Percentiles rank a stretch among this genome's conserved stretches.
phyloP scores from a whole-genome alignment of 139 green algal genomes.

The Mesostigma viride region DNA sequence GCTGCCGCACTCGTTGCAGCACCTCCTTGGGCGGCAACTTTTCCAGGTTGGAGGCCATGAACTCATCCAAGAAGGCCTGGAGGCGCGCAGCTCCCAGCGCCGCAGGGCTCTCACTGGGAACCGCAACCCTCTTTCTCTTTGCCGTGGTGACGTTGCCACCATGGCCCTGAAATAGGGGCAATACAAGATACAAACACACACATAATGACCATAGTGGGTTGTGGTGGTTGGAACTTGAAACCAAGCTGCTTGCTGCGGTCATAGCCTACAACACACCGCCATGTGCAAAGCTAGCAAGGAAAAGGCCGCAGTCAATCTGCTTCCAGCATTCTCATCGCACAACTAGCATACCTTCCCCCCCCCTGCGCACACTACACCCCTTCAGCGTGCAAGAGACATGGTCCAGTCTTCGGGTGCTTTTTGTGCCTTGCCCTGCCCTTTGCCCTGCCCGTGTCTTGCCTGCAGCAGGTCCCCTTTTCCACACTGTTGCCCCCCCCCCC shows the following conservation, averaged over 20 bases:
- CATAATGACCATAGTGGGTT: not conserved
- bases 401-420: no score
- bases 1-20: slow-evolving; percentile 26
- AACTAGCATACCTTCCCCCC: no score
- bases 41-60: slow-evolving; percentile 46
- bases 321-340: not conserved
- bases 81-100: slow-evolving; percentile 9
- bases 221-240: not conserved
- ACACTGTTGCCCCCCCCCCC: no score
- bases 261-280: not conserved
- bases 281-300: not conserved
- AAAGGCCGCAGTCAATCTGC: not conserved
- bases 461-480: no score
- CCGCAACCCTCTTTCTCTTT: slow-evolving; percentile 16
- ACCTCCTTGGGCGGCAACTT: slow-evolving; percentile 30
- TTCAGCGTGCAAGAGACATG: no score
- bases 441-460: no score
- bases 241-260: not conserved
- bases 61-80: slow-evolving; percentile 43
- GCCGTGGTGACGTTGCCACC: not conserved
- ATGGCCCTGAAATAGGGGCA: not conserved
- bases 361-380: no score
- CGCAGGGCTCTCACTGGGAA: slow-evolving; percentile 2
- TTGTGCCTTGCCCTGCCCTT: no score
- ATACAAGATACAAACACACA: not conserved